phyloP scores from a whole-genome alignment of 169 alveolate species.

The Cryptosporidium viatorum region DNA sequence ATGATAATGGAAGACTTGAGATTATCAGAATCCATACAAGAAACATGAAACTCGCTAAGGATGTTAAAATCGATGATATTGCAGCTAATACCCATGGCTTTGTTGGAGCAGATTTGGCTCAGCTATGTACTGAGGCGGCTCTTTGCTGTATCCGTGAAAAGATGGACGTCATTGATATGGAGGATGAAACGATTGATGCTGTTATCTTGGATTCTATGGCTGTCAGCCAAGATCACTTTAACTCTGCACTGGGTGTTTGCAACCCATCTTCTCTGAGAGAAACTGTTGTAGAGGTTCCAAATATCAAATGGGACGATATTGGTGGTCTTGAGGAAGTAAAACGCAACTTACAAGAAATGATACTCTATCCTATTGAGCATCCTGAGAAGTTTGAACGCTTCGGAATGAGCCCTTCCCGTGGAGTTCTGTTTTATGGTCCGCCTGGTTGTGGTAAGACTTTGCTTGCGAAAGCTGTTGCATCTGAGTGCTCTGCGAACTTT shows the following conservation, averaged over 20 bases:
- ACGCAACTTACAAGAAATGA: slow-evolving; percentile 96
- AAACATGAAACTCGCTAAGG: slow-evolving; percentile 98
- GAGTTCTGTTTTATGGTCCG: slow-evolving; percentile 99
- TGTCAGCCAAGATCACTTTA: slow-evolving; percentile 98
- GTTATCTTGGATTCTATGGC: slow-evolving; percentile 98
- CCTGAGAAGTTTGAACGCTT: slow-evolving; percentile 98
- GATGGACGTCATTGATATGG: slow-evolving; percentile 99
- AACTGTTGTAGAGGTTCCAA: slow-evolving; percentile 99
- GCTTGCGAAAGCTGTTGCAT: slow-evolving; percentile 99
- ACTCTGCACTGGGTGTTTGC: slow-evolving; percentile 95
- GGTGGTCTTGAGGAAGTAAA: slow-evolving; percentile 98
- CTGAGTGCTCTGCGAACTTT: slow-evolving; percentile 99
- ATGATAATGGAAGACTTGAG: slow-evolving; percentile 99
- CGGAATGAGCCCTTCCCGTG: slow-evolving; percentile 99
- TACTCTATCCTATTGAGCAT: slow-evolving; percentile 92
- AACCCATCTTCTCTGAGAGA: slow-evolving; percentile 98
- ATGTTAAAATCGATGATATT: slow-evolving; percentile 96
- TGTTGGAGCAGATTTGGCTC: slow-evolving; percentile 98
- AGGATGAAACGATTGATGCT: slow-evolving; percentile 95
- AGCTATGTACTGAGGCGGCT: slow-evolving; percentile 98
- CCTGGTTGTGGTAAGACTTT: slow-evolving; percentile 99
- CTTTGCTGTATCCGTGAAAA: slow-evolving; percentile 98
- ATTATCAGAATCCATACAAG: slow-evolving; percentile 98
- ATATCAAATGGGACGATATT: slow-evolving; percentile 99
- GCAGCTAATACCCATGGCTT: slow-evolving; percentile 99